phyloP scores from a whole-genome alignment of 306 rosid species.

The Macrotyloma uniflorum region DNA sequence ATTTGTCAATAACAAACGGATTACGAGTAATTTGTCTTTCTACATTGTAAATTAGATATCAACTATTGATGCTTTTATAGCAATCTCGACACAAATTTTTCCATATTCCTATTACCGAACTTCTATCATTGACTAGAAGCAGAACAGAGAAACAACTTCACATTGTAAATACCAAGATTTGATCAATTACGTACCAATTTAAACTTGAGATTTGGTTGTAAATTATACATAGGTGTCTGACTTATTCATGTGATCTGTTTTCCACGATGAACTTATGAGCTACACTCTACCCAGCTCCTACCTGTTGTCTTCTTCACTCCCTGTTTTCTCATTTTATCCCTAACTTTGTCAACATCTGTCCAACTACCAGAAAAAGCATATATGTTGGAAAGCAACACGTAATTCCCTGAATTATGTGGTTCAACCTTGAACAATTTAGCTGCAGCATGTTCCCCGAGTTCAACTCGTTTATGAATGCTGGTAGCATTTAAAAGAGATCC shows the following conservation, averaged over 20 bases:
- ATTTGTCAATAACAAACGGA: no score
- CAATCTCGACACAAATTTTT: no score
- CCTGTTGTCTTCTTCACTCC: no score
- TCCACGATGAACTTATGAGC: no score
- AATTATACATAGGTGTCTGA: slow-evolving; percentile 50
- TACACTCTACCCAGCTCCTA: no score
- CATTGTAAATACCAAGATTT: slow-evolving; percentile 46
- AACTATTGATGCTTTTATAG: no score
- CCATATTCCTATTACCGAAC: no score
- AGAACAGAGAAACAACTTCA: no score
- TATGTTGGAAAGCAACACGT: slow-evolving; percentile 63
- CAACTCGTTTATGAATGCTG: slow-evolving; percentile 56
- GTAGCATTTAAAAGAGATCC: slow-evolving; percentile 71
- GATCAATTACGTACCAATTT: slow-evolving; percentile 48
- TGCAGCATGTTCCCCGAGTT: slow-evolving; percentile 68
- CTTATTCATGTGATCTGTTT: slow-evolving; percentile 16
- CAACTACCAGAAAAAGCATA: slow-evolving; percentile 70
- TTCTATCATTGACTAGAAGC: no score
- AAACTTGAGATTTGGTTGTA: slow-evolving; percentile 39
- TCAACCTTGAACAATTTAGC: slow-evolving; percentile 62
- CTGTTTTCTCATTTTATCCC: no score
- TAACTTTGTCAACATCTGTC: slow-evolving; percentile 55
- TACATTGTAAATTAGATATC: no score
- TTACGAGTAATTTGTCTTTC: no score
- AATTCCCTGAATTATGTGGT: slow-evolving; percentile 66